A percentile compares a stretch with the other conserved stretches of the same genome.
These are phyloP conservation scores for Megacollybia marginata DNA, from an alignment of 768 basidiomycete genomes.

Conservation along the genomic window DNA sequence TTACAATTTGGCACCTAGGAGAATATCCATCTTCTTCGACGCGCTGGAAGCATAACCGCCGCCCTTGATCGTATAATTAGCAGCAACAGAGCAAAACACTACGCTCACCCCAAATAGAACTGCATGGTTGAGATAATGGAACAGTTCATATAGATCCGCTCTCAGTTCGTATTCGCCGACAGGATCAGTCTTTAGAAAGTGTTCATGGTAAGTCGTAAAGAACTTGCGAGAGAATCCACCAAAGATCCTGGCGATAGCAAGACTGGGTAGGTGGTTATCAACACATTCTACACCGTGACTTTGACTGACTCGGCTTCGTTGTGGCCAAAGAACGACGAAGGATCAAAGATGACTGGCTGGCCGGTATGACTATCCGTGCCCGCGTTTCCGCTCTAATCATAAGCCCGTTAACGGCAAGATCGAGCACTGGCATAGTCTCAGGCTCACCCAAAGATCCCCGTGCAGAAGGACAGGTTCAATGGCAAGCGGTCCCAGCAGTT, in stretches of 20 bases:
- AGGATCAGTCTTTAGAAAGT: constrained; percentile 59
- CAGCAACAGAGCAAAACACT: not conserved
- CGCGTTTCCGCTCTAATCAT: constrained; percentile 74
- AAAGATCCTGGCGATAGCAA: constrained; percentile 75
- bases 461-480: constrained; percentile 68
- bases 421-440: constrained; percentile 11
- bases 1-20: constrained; percentile 8
- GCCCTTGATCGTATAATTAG: constrained; percentile 24
- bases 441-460: constrained; percentile 69
- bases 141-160: constrained; percentile 66
- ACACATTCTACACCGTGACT: not conserved
- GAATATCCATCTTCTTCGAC: constrained; percentile 33
- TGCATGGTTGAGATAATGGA: constrained; percentile 80
- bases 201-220: constrained; percentile 56
- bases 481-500: constrained; percentile 48
- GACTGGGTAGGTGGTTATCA: constrained; percentile 27
- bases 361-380: constrained; percentile 48
- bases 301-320: constrained; percentile 69
- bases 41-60: constrained; percentile 49
- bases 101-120: constrained; percentile 65
- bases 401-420: no score
- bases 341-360: constrained; percentile 68
- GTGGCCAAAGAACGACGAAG: constrained; percentile 74
- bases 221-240: constrained; percentile 65
- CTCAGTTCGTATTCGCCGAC: constrained; percentile 57